phyloP scores from a whole-genome alignment of 345 rosid species.

The Pelargonium nanum region DNA sequence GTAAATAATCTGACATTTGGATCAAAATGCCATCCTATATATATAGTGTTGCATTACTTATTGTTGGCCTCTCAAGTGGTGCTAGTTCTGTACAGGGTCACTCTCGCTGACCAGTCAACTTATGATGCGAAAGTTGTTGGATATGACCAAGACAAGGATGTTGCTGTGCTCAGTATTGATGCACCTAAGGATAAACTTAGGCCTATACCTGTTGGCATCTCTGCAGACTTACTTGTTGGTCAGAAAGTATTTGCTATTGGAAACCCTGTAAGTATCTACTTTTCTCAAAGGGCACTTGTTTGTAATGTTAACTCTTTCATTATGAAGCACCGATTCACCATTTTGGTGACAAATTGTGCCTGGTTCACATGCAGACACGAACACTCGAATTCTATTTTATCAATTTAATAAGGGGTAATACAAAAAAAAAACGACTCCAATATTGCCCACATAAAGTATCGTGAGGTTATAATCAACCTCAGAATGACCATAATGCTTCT shows the following conservation, averaged over 20 bases:
- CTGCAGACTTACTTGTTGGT: constrained; percentile 92
- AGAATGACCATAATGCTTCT: neutral
- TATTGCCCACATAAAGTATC: too few relatives aligned
- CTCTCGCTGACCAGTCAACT: constrained; percentile 78
- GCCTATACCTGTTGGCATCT: constrained; percentile 81
- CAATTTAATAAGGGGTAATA: too few relatives aligned
- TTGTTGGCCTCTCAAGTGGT: constrained; percentile 6
- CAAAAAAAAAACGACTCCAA: too few relatives aligned
- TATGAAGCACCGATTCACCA: too few relatives aligned
- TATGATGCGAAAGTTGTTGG: constrained; percentile 90
- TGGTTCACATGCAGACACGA: too few relatives aligned
- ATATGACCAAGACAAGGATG: constrained; percentile 95
- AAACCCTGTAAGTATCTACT: constrained; percentile 63
- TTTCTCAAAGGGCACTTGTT: neutral
- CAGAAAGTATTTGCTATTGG: constrained; percentile 97
- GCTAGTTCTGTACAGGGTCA: constrained; percentile 45
- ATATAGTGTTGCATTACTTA: neutral
- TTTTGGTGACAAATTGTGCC: too few relatives aligned
- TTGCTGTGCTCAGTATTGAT: constrained; percentile 64
- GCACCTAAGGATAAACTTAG: constrained; percentile 69
- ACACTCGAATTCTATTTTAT: too few relatives aligned
- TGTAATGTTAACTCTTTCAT: too few relatives aligned
- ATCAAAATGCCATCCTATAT: neutral
- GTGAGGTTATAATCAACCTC: neutral
- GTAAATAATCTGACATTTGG: neutral